Evolutionary conservation across 2,329 filamentous ascomycete species (phyloP).

Genomic region (Fusarium sp.): DNA sequence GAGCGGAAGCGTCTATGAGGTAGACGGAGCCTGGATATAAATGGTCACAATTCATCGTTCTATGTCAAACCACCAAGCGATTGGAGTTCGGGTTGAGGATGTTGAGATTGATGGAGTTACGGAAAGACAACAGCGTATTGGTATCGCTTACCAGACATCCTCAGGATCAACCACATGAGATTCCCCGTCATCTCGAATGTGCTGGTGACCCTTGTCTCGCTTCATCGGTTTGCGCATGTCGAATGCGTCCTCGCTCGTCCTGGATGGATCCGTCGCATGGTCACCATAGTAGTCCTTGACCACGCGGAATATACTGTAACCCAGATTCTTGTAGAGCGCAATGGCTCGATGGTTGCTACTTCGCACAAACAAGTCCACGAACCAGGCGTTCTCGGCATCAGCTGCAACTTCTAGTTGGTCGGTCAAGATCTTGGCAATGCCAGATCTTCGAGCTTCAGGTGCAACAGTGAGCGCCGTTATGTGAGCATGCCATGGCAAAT

Average conservation of each 20-base stretch:
- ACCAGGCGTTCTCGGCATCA: conserved; percentile 88
- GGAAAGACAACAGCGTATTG: conserved; percentile 3
- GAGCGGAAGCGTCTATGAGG: conserved; percentile 55
- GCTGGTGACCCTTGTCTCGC: conserved; percentile 79
- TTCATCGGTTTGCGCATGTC: conserved; percentile 96
- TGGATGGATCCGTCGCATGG: conserved; percentile 73
- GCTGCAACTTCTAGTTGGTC: conserved; percentile 84
- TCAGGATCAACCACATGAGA: conserved; percentile 80
- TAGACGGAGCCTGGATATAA: conserved; percentile 58
- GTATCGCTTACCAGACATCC: conserved; percentile 78
- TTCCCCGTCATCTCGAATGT: conserved; percentile 85
- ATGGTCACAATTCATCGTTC: background rate
- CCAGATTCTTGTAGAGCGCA: conserved; percentile 88
- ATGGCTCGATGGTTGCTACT: conserved; percentile 90
- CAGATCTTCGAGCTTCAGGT: conserved; percentile 84
- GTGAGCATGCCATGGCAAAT: conserved; percentile 99
- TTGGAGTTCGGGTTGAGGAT: background rate
- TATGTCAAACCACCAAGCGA: background rate
- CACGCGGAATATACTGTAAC: conserved; percentile 89
- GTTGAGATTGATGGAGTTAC: conserved; percentile 56
- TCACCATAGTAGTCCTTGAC: conserved; percentile 96
- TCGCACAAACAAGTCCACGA: conserved; percentile 94
- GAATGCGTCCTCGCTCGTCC: conserved; percentile 84
- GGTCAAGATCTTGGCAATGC: conserved; percentile 86
- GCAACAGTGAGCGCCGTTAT: conserved; percentile 96